phyloP scores from a whole-genome alignment of 129 eudicot genomes.

The Tagetes patula region DNA sequence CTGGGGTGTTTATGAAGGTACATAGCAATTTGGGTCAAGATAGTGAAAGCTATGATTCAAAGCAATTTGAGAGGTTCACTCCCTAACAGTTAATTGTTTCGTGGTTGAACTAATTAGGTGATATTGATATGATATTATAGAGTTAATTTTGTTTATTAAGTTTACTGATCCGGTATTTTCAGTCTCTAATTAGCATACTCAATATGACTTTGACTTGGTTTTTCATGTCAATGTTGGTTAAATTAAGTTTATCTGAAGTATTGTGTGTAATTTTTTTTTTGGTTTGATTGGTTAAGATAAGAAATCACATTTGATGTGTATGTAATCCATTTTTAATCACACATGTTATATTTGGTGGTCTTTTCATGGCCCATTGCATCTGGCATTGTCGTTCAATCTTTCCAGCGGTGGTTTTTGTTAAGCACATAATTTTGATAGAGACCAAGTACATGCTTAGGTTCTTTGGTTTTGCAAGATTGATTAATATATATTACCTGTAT shows the following conservation, averaged over 20 bases:
- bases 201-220: constrained; percentile 10
- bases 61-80: no score
- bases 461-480: constrained; percentile 13
- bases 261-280: neutral
- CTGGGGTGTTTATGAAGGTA: no score
- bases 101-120: no score
- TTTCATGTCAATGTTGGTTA: constrained; percentile 2
- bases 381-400: neutral
- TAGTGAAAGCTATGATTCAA: no score
- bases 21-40: no score
- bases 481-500: neutral
- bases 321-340: neutral
- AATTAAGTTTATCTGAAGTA: neutral
- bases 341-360: neutral
- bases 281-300: constrained; percentile 9
- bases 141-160: no score
- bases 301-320: neutral
- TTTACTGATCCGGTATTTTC: no score
- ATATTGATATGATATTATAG: no score
- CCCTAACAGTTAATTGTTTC: no score
- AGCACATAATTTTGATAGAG: neutral
- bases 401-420: constrained; percentile 10
- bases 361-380: neutral
- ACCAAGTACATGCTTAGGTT: neutral
- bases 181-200: neutral